Base-by-base conservation (phyloP, 1,284 basidiomycete genomes). In the Ustilago vetiveriae region DNA sequence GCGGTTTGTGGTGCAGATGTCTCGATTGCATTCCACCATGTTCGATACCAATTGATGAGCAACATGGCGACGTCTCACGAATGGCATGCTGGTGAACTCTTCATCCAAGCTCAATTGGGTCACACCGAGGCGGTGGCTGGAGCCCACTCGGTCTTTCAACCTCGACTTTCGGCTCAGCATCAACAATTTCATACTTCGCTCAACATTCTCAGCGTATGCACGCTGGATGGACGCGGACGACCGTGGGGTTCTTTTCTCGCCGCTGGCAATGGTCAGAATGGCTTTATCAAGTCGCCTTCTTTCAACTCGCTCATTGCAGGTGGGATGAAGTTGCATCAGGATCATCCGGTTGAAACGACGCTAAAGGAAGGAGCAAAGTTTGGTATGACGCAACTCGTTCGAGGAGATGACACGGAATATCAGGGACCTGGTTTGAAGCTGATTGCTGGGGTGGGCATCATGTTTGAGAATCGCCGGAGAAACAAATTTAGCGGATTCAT, bases 401-500 rank as follows among this genome's bases (percentile, higher is more conserved):
- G 16, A 6, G 54, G 42, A 4, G 44, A 47, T 19, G 57, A 60
- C 13, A 22, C 21, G 8, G 33, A n/a, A n/a, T 51, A 60, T 7
- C 40, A 56, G 22, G 64, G 57, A 7, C 64, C 64, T 11, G 64
- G 43, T 4, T 32, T 67, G 29, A 58, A 48, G 23, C 38, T 67
- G 22, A 62, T 67, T 17, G 64, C 64, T 0, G 64, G 53, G 0
- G 64, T 67, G 0, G 64, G 64, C 1, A 54, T 67, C 11, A 67
- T 67, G 64, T 67, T 67, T 24, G 57, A 62, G 17, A 67, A 62
- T 33, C 35, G 64, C 2, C 23, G 64, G 22, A 60, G 64, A 24
- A 67, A 67, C 30, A 67, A 67, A 53, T 51, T 67, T 11, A 40
- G 49, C 16, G 64, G 64, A 3, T 67, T 67, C 24, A 57, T 67